Base-by-base conservation (phyloP, 352 stramenopile species). In the Pythium volutum region DNA sequence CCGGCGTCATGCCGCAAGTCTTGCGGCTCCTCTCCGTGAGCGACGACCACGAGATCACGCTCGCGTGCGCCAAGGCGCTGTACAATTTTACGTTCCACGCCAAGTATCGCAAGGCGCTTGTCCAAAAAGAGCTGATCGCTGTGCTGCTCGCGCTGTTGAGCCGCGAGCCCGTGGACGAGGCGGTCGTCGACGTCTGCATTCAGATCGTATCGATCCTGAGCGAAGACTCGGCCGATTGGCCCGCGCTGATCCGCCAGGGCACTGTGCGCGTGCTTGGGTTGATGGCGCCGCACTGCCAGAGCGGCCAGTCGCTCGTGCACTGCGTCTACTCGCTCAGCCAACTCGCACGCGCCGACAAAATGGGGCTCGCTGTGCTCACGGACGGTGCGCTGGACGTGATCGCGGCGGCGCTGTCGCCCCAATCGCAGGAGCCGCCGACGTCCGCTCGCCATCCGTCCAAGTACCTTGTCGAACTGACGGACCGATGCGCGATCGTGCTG, bases 11-110 rank as follows among this genome's bases (percentile, higher is more conserved):
- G 3, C 20, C 70, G 14, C 77, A 82, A 26, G 76, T 86, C 51
- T 55, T 92, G 18, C 76, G 72, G 0, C 53, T 93, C 20, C 64
- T 93, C 11, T 66, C 75, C 16, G 16, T 69, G 7, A 77, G 66
- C 26, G 70, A 80, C 8, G 59, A 77, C 23, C 64, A 85, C 3
- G 72, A 84, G 1, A 74, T 90, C 52, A 57, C 83, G 14, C 66
- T 90, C 4, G 77, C 78, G 3, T 91, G 82, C 57, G 77, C 76
- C 9, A 77, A 90, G 58, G 76, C 76, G 1, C 67, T 94, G 9
- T 83, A 72, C 65, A 94, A 94, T 64, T 67, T 94, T 53, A 78
- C 82, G 15, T 76, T 77, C 60, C 79, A 92, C 59, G 18, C 71
- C 22, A 79, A 77, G 31, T 75, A 84, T 48, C 79, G 83, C n/a